Evolutionary conservation across 495 filamentous ascomycete genomes (phyloP), one percentile per base, ranked within the genome.

Genomic region (Neurospora intermedia): DNA sequence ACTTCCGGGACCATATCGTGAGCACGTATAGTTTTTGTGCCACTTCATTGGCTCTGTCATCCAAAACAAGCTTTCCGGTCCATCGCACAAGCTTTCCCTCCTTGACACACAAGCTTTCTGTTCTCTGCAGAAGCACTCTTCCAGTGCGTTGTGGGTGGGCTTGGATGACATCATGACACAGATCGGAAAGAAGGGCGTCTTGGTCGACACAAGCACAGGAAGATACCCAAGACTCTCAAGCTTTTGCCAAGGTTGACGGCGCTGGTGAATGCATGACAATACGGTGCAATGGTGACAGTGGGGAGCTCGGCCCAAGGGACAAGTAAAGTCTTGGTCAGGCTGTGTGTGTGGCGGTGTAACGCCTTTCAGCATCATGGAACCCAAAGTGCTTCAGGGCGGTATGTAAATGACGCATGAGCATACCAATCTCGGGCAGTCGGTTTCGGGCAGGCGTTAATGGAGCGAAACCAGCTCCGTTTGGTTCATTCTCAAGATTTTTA

Each of bases 401-500:
- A 66, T 15, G 48, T 15, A 4, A 38, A 35, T 66, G 27, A 13
- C 27, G 54, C 18, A 31, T 38, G 54, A 31, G 54, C 48, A 13
- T 66, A 66, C 54, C 54, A 18, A 9, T 66, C 23, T 8, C 54
- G 13, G 18, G 5, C 54, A 6, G 23, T 66, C 54, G 54, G 15
- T 66, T 66, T 27, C 6, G 4, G 62, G 66, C 1, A n/a, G 31
- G 4, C 7, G 27, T 16, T 62, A 13, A 42, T 38, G 27, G 8
- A 48, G 66, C 20, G 40, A 43, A 46, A 23, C 16, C 23, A 40
- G 43, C n/a, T 41, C 69, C 42, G 42, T 71, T 40, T 18, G 6
- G 20, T 6, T 59, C 8, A 18, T 6, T 16, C 11, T 10, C 54
- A 31, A 62, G 6, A 16, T 5, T 62, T 74, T 72, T 83, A 86